These are phyloP conservation scores for Pouteria campechiana DNA, from an alignment of 179 eudicot species.

Conservation along the genomic window DNA sequence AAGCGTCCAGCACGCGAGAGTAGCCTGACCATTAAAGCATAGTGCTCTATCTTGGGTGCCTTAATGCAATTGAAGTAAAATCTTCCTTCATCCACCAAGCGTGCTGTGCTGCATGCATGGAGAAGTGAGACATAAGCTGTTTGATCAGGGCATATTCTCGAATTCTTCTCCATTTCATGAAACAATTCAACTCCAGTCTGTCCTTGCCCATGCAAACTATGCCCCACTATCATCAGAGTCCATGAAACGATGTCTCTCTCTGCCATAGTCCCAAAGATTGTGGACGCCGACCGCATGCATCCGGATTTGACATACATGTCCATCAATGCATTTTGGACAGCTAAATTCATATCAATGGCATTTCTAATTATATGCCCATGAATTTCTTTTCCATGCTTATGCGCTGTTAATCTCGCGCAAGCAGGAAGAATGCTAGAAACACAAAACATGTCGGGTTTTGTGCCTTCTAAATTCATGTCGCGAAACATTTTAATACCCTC, in stretches of 20 bases:
- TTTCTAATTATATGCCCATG: conserved; percentile 52
- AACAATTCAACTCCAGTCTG: conserved; percentile 36
- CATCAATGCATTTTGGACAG: conserved; percentile 50
- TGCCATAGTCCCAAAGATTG: conserved; percentile 28
- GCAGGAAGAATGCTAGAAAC: conserved; percentile 58
- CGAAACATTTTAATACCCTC: conserved; percentile 62
- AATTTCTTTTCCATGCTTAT: conserved; percentile 64
- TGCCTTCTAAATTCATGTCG: conserved; percentile 32
- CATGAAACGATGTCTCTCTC: conserved; percentile 48
- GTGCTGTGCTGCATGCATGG: conserved; percentile 46
- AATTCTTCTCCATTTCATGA: conserved; percentile 26
- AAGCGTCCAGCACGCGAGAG: conserved; percentile 46
- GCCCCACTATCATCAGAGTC: conserved; percentile 69
- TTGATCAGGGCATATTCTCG: conserved; percentile 24
- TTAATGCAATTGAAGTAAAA: conserved; percentile 26
- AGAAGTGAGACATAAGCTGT: conserved; percentile 34
- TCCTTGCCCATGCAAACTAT: conserved; percentile 54
- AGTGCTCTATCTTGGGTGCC: conserved; percentile 40
- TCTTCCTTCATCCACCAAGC: conserved; percentile 46
- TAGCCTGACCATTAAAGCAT: conserved; percentile 45
- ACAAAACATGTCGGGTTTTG: conserved; percentile 44
- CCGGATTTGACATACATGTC: conserved; percentile 85
- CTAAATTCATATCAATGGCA: conserved; percentile 33
- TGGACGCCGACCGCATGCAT: conserved; percentile 35
- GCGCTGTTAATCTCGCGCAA: conserved; percentile 68